These are phyloP conservation scores for Piper longum DNA, from an alignment of 164 flowering plant species.

Conservation along the genomic window DNA sequence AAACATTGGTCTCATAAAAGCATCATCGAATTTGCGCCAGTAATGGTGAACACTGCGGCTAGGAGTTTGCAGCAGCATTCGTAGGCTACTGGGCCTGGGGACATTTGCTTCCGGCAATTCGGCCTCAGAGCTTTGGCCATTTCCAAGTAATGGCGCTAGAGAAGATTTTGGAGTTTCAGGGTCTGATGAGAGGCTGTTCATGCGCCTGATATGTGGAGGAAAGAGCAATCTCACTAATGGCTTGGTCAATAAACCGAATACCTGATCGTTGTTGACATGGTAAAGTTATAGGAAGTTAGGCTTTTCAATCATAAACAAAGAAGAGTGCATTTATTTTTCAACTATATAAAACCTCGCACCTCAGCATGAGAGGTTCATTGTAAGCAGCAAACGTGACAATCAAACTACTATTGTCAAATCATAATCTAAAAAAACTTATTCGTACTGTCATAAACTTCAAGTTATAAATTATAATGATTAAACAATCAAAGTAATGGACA, in stretches of 20 bases:
- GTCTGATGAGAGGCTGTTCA: conserved; percentile 35
- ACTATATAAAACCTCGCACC: too few relatives aligned
- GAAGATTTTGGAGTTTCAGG: conserved; percentile 53
- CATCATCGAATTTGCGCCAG: conserved; percentile 79
- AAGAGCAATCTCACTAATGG: conserved; percentile 55
- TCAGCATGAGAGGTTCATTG: too few relatives aligned
- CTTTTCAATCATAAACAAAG: too few relatives aligned
- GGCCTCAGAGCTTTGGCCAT: conserved; percentile 32
- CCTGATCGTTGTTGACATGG: conserved; percentile 11
- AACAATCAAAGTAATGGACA: too few relatives aligned
- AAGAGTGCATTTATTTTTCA: too few relatives aligned
- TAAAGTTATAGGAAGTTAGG: too few relatives aligned
- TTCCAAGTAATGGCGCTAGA: conserved; percentile 44
- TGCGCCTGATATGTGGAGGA: conserved; percentile 29
- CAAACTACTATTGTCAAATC: too few relatives aligned
- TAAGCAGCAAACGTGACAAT: too few relatives aligned
- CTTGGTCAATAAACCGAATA: conserved; percentile 72
- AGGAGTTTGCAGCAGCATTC: conserved; percentile 51
- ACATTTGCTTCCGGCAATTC: conserved; percentile 11
- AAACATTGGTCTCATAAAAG: conserved; percentile 14
- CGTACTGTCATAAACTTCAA: too few relatives aligned
- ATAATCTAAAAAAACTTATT: too few relatives aligned
- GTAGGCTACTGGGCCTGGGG: conserved; percentile 43
- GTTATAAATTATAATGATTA: too few relatives aligned
- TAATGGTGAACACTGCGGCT: conserved; percentile 62